Base-by-base conservation (phyloP, 768 basidiomycete species). In the Boletus edulis region DNA sequence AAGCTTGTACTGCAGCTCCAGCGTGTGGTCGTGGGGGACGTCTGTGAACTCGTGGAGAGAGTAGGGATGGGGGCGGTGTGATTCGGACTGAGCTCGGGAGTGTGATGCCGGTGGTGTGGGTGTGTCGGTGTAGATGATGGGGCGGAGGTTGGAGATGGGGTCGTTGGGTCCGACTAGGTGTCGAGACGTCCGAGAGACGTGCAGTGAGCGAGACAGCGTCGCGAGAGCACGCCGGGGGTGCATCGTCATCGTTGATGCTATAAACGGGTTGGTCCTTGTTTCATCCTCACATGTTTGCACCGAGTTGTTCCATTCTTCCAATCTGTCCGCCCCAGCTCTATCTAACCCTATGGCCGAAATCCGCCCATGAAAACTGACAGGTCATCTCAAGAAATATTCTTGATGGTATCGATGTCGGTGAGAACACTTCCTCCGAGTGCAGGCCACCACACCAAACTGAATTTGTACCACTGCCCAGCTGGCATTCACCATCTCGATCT, bases 111-210 rank as follows among this genome's bases (percentile, higher is more conserved):
- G 61, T 4, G 74, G 70, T 17, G 74, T 73, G 62, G 74, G 70
- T 17, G 74, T 73, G 62, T 85, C 81, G 62, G 86, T 84, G 73
- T 93, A 92, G 41, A 92, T 75, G 52, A 90, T 77, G 4, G 91
- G 89, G 3, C 91, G 84, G 56, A 94, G 75, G 74, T 94, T 82
- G 11, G 91, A 91, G 47, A 89, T 65, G 10, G 89, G 86, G 65
- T 94, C 81, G 31, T 88, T 86, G 20, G 89, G 88, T 3, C 86
- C 91, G 37, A 92, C 72, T 18, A 80, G 73, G 58, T 78, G 67
- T 12, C 62, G 59, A 9, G 55, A 47, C 18, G 50, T 4, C 72
- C 63, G 74, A 57, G 64, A 67, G 53, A 46, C 51, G 17, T 66
- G 70, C 2, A 60, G 31, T 32, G 54, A 57, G 50, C 64, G 67